Conservation (phyloP, 768 basidiomycete species). For the Tremella fuciformis region DNA sequence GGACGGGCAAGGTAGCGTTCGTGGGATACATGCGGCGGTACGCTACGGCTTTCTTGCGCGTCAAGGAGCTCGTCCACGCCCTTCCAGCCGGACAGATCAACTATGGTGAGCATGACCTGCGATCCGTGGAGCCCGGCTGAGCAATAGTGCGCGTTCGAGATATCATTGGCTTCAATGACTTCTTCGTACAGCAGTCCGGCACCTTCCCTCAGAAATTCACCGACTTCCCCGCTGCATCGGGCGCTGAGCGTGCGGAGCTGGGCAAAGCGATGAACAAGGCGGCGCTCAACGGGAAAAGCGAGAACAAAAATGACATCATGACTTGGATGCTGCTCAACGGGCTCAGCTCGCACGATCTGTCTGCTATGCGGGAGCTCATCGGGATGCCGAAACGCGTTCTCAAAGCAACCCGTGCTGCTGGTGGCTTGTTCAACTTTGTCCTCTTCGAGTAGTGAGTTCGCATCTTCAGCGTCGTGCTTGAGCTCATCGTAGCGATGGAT, state of each 20-base stretch:
- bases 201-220: no score
- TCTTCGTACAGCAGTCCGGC: no score
- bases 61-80: slow-evolving; percentile 36
- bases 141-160: slow-evolving; percentile 38
- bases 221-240: no score
- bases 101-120: slow-evolving; percentile 11
- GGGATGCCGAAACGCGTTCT: slow-evolving; percentile 36
- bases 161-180: slow-evolving; percentile 41
- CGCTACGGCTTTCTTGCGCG: slow-evolving; percentile 33
- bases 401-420: slow-evolving; percentile 15
- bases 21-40: slow-evolving; percentile 49
- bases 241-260: no score
- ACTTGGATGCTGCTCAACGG: slow-evolving; percentile 35
- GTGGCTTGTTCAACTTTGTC: no score
- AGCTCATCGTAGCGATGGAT: background rate
- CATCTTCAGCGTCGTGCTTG: background rate
- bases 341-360: slow-evolving; percentile 44
- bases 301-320: slow-evolving; percentile 11
- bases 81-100: slow-evolving; percentile 13
- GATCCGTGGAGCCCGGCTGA: slow-evolving; percentile 14
- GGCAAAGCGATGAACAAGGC: no score
- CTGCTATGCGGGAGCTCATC: slow-evolving; percentile 45
- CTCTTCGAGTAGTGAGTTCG: no score
- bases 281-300: no score
- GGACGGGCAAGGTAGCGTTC: slow-evolving; percentile 29